Conservation (phyloP, 495 filamentous ascomycete genomes). For the Monascus purpureus region DNA sequence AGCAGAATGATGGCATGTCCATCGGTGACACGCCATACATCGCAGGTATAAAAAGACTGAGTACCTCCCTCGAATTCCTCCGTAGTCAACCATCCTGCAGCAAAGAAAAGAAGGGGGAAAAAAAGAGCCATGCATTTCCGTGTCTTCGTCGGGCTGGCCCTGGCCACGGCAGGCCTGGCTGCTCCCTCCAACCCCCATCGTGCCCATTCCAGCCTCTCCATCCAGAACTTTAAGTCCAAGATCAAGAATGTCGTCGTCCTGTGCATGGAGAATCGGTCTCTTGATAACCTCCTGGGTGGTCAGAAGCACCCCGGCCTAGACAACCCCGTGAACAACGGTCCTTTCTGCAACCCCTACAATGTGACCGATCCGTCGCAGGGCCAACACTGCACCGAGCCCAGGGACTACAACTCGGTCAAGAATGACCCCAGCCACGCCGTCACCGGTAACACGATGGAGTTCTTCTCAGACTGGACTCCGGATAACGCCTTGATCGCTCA, state of each 20-base stretch:
- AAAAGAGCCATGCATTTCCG: too few relatives aligned
- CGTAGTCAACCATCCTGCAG: too few relatives aligned
- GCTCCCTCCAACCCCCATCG: too few relatives aligned
- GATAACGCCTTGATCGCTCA: slow-evolving; percentile 21
- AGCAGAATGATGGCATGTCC: too few relatives aligned
- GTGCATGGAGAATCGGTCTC: slow-evolving; percentile 32
- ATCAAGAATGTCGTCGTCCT: slow-evolving; percentile 35
- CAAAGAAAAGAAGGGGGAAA: too few relatives aligned
- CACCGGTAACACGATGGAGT: slow-evolving; percentile 36
- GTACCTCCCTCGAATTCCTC: too few relatives aligned
- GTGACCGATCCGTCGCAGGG: slow-evolving; percentile 23
- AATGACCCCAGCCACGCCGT: slow-evolving; percentile 39
- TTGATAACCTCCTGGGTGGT: slow-evolving; percentile 33
- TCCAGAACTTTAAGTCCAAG: slow-evolving; percentile 22
- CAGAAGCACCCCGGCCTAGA: slow-evolving; percentile 18
- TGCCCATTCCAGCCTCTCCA: slow-evolving; percentile 4
- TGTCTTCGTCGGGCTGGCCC: too few relatives aligned
- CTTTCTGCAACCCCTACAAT: slow-evolving; percentile 31
- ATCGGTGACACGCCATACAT: too few relatives aligned
- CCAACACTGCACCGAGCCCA: slow-evolving; percentile 23
- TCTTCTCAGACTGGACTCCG: slow-evolving; percentile 30
- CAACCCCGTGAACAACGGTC: slow-evolving; percentile 31
- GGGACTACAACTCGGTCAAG: slow-evolving; percentile 27
- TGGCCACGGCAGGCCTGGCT: too few relatives aligned
- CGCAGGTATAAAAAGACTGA: too few relatives aligned